Evolutionary conservation across 805 yeast genomes (phyloP), one percentile per base, ranked within the genome.

Genomic region (Kockiozyma suomiensis): DNA sequence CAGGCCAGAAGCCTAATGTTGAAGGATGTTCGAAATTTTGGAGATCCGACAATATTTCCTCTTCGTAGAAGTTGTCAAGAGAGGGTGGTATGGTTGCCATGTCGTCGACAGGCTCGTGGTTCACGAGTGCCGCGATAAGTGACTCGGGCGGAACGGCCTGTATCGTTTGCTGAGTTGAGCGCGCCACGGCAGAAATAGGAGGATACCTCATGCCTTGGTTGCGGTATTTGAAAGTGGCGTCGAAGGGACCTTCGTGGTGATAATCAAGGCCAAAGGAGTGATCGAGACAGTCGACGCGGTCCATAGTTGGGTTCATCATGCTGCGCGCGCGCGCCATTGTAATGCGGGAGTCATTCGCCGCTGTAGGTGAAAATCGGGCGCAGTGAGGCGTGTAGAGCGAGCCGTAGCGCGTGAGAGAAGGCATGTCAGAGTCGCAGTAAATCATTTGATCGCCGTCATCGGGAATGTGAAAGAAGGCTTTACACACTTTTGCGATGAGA

Each of bases 201-300:
- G 56, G 56, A 23, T 52, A 43, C 35, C 8, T 19, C 23, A 13
- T 35, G 23, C 25, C 21, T 12, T 25, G 19, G 43, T 52, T 43
- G 49, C 56, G 49, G 12, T 52, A 45, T n/a, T 30, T 6, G 23
- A 33, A 33, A 15, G 56, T 45, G 6, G 56, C 50, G 19, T 52
- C 56, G 19, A 43, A 52, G 13, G 56, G 56, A 19, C 56, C 56
- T 32, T 52, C 56, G 42, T 52, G 56, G 37, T 52, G 56, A 25
- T 52, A 52, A 28, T 32, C 30, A 8, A 33, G 8, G 37, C 56
- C 56, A 23, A 52, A 52, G 23, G 56, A 52, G 25, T 35, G 32
- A 19, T 52, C 56, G 23, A 52, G 56, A 7, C 32, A 30, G 37
- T 52, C 56, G 40, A 52, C 42, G 38, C 30, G 46, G 37, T 52